A percentile compares a stretch with the other conserved stretches of the same genome.
Evolutionary conservation across 1,139 yeast genomes (phyloP).

Genomic region (Tardiomyces digboiensis): DNA sequence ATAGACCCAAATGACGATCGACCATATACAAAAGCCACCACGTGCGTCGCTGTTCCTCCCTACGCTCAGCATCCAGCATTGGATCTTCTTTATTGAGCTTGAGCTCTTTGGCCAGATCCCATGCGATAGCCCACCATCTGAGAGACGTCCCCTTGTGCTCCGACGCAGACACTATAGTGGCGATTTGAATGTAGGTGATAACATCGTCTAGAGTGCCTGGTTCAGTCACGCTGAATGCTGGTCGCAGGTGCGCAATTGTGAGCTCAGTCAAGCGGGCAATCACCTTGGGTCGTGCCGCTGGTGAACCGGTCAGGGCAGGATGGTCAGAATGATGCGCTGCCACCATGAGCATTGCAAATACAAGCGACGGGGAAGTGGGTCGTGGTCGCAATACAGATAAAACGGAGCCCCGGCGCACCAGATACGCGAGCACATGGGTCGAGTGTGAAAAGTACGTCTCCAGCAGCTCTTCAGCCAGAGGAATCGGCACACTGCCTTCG

Average conservation of each 20-base stretch:
- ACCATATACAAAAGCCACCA: slow-evolving; percentile 36
- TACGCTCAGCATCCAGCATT: slow-evolving; percentile 22
- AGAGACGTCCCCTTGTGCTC: slow-evolving; percentile 31
- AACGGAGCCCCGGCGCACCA: slow-evolving; percentile 17
- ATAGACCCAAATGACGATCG: slow-evolving; percentile 32
- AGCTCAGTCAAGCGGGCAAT: slow-evolving; percentile 21
- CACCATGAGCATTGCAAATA: slow-evolving; percentile 27
- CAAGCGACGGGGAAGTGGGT: slow-evolving; percentile 24
- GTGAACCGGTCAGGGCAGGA: slow-evolving; percentile 25
- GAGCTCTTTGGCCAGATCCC: slow-evolving; percentile 26
- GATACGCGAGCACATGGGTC: slow-evolving; percentile 23
- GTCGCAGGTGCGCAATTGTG: slow-evolving; percentile 19
- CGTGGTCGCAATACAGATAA: slow-evolving; percentile 19
- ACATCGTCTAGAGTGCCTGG: slow-evolving; percentile 31
- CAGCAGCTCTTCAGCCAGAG: slow-evolving; percentile 28
- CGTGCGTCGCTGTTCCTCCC: slow-evolving; percentile 33
- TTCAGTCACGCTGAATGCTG: slow-evolving; percentile 17
- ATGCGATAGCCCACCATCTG: slow-evolving; percentile 32
- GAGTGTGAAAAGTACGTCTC: slow-evolving; percentile 29
- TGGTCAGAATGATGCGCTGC: slow-evolving; percentile 32
- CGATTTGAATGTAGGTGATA: slow-evolving; percentile 29
- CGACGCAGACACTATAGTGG: slow-evolving; percentile 32
- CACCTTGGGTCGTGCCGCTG: slow-evolving; percentile 20
- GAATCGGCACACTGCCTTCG: slow-evolving; percentile 17
- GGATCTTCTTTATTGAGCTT: slow-evolving; percentile 25